Evolutionary conservation across 2,329 filamentous ascomycete species (phyloP).

Genomic region (Colletotrichum falcatum): DNA sequence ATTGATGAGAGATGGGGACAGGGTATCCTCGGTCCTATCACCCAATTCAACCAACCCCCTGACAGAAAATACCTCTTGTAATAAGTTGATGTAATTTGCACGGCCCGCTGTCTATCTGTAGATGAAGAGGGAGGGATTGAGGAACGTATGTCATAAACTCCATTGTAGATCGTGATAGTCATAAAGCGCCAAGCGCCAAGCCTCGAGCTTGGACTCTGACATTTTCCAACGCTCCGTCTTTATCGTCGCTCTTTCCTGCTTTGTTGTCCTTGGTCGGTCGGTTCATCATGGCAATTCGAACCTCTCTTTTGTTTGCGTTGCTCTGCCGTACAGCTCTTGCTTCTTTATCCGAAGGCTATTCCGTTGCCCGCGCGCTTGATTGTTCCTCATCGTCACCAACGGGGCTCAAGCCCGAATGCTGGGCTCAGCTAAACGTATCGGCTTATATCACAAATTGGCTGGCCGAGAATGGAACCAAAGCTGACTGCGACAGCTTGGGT

Average conservation of each 20-base stretch:
- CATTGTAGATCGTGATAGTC: not conserved
- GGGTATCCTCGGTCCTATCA: no score
- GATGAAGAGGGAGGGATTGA: not conserved
- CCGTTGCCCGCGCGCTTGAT: not conserved
- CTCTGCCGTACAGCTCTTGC: not conserved
- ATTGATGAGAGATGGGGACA: no score
- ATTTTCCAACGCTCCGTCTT: not conserved
- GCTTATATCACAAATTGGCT: slow-evolving; percentile 46
- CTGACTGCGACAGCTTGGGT: slow-evolving; percentile 44
- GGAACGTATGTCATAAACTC: no score
- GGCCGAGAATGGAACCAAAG: slow-evolving; percentile 44
- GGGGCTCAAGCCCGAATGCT: slow-evolving; percentile 44
- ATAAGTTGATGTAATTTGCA: slow-evolving; percentile 5
- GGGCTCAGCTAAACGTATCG: slow-evolving; percentile 43
- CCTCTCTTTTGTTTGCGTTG: not conserved
- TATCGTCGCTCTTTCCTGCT: not conserved
- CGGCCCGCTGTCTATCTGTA: not conserved
- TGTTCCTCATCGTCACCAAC: slow-evolving; percentile 27
- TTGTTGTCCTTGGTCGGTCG: no score
- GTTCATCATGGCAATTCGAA: not conserved
- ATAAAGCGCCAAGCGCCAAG: not conserved
- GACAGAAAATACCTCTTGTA: not conserved
- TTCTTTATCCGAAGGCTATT: not conserved
- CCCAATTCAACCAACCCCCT: no score
- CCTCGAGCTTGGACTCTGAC: not conserved